Evolutionary conservation across 495 filamentous ascomycete species (phyloP).

Genomic region (Aspergillus homomorphus): DNA sequence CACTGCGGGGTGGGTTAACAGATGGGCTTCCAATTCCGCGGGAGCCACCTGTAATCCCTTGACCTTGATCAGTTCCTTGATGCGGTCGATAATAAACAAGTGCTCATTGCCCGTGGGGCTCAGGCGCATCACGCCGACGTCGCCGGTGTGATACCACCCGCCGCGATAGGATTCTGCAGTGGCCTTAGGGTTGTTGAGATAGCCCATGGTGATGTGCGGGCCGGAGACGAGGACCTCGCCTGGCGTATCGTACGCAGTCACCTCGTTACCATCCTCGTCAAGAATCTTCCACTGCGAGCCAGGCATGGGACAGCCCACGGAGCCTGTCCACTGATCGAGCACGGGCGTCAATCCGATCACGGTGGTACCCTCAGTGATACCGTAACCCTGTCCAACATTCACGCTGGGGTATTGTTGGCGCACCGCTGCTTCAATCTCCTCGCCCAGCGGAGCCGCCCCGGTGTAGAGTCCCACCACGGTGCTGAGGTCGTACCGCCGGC

Average conservation of each 20-base stretch:
- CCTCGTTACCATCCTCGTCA: slow-evolving; percentile 8
- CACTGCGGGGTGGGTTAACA: slow-evolving; percentile 67
- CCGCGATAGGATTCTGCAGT: slow-evolving; percentile 18
- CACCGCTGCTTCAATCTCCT: not conserved
- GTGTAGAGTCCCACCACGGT: not conserved
- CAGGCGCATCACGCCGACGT: slow-evolving; percentile 49
- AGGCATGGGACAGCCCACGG: slow-evolving; percentile 9
- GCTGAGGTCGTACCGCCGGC: not conserved
- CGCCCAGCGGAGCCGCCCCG: not conserved
- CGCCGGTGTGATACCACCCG: slow-evolving; percentile 54
- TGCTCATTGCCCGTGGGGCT: slow-evolving; percentile 51
- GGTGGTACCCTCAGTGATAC: slow-evolving; percentile 14
- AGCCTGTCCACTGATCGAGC: slow-evolving; percentile 13
- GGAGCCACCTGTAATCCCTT: slow-evolving; percentile 75
- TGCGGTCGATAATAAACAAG: slow-evolving; percentile 70
- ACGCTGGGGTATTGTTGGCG: not conserved
- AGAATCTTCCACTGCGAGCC: slow-evolving; percentile 8
- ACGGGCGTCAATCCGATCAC: slow-evolving; percentile 7
- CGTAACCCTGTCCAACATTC: not conserved
- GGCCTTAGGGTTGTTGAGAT: slow-evolving; percentile 12
- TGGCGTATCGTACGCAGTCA: slow-evolving; percentile 9
- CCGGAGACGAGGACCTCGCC: slow-evolving; percentile 13
- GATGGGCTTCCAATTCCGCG: slow-evolving; percentile 73
- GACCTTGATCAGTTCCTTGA: slow-evolving; percentile 81
- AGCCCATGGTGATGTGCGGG: slow-evolving; percentile 8